Conservation (phyloP, 2,329 filamentous ascomycete genomes). For the Pseudogymnoascus verrucosus region DNA sequence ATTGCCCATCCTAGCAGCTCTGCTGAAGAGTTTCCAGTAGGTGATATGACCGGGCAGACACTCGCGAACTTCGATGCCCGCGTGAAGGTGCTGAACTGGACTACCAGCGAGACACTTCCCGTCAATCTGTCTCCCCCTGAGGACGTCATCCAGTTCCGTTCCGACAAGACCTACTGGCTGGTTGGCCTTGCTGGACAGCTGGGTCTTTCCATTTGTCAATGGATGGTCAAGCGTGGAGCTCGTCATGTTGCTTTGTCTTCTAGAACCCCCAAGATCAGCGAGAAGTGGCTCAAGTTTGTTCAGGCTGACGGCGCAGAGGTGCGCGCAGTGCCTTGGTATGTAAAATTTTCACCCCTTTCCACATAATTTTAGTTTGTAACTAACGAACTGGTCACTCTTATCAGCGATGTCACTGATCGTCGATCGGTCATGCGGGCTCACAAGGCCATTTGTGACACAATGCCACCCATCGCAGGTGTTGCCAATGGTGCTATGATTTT, state of each 20-base stretch:
- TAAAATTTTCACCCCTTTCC: not conserved
- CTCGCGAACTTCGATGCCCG: not conserved
- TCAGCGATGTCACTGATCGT: not conserved
- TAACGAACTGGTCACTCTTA: not conserved
- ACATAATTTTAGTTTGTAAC: not conserved
- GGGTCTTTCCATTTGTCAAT: constrained; percentile 32
- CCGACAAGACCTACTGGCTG: constrained; percentile 28
- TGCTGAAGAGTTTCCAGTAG: not conserved
- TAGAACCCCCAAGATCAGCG: constrained; percentile 30
- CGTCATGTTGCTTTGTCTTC: constrained; percentile 32
- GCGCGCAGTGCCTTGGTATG: constrained; percentile 19
- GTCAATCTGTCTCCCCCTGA: not conserved
- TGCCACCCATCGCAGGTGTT: constrained; percentile 33
- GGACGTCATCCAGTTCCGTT: constrained; percentile 10
- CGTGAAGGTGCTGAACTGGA: constrained; percentile 7
- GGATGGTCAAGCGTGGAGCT: constrained; percentile 34
- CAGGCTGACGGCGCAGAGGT: constrained; percentile 12
- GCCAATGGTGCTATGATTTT: constrained; percentile 39
- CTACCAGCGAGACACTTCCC: not conserved
- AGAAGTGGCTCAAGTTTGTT: constrained; percentile 22
- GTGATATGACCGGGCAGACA: not conserved
- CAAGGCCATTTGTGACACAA: constrained; percentile 10
- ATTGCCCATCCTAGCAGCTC: not conserved
- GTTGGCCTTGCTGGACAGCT: constrained; percentile 25
- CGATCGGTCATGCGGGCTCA: not conserved